Evolutionary conservation across 2,329 filamentous ascomycete species (phyloP).

Genomic region (Penicillium sp.): DNA sequence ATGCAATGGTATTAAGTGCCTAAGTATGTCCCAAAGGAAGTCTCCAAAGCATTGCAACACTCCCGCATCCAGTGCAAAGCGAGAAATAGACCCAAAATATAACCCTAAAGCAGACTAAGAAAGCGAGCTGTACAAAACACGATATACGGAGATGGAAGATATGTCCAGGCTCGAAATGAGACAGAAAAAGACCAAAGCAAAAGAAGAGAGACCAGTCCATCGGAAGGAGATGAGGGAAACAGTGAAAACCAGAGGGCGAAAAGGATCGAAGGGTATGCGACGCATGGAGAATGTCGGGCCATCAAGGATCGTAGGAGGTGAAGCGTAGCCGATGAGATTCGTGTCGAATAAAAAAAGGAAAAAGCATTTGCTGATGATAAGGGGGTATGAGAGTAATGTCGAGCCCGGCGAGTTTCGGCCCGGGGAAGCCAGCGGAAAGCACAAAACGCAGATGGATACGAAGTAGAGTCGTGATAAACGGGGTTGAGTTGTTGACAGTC

Average conservation of each 20-base stretch:
- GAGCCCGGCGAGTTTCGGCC: constrained; percentile 19
- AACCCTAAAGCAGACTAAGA: constrained; percentile 2
- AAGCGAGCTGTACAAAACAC: constrained; percentile 12
- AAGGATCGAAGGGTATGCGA: constrained; percentile 1
- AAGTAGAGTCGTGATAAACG: constrained; percentile 11
- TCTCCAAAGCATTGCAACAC: constrained; percentile 18
- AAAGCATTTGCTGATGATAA: constrained; percentile 9
- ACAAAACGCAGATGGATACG: constrained; percentile 6
- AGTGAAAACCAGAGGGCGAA: not conserved
- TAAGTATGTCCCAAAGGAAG: constrained; percentile 16
- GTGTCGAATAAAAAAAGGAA: constrained; percentile 10
- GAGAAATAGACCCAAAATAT: constrained; percentile 4
- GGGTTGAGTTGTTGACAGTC: constrained; percentile 27
- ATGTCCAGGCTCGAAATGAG: constrained; percentile 20
- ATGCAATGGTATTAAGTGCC: constrained; percentile 19
- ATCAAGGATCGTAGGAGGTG: constrained; percentile 24
- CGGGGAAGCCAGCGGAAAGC: constrained; percentile 12
- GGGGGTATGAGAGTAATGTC: constrained; percentile 19
- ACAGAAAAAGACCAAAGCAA: not conserved
- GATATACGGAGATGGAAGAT: constrained; percentile 17
- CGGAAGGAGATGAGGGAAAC: constrained; percentile 17
- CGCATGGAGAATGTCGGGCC: constrained; percentile 15
- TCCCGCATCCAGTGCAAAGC: constrained; percentile 9
- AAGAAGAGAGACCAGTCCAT: constrained; percentile 10
- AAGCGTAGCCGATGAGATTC: constrained; percentile 17